Percentiles rank a stretch among this genome's conserved stretches.
These are phyloP conservation scores for Diaporthe aspalathi DNA, from an alignment of 2,329 filamentous ascomycete species.

Conservation along the genomic window DNA sequence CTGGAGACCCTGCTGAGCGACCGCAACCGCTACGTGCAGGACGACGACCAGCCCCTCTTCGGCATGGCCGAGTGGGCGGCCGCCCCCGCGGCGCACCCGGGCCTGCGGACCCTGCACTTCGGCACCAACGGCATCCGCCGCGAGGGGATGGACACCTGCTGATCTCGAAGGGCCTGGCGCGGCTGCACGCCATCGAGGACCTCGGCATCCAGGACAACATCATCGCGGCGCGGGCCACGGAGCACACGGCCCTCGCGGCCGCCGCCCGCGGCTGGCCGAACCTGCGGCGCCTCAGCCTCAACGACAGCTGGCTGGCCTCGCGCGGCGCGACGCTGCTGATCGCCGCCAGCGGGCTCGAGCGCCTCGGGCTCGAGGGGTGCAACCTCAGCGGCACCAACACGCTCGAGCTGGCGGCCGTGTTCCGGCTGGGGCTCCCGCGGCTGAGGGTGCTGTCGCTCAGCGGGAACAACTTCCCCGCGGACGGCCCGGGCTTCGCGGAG, in stretches of 20 bases:
- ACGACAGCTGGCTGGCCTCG: slow-evolving; percentile 1
- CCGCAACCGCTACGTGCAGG: not conserved
- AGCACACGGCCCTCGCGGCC: not conserved
- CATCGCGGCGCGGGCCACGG: not conserved
- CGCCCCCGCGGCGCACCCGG: slow-evolving; percentile 2
- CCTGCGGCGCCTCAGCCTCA: slow-evolving; percentile 1
- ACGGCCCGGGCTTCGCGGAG: not conserved
- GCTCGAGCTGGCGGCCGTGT: not conserved
- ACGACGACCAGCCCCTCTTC: not conserved
- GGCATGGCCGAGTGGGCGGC: slow-evolving; percentile 10
- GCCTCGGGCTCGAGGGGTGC: not conserved
- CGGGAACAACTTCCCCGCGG: not conserved
- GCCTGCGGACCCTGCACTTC: not conserved
- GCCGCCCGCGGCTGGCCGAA: not conserved
- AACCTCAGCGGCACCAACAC: not conserved
- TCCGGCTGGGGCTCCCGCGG: not conserved
- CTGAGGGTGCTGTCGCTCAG: not conserved
- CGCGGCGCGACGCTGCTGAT: slow-evolving; percentile 21
- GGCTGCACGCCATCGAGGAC: not conserved
- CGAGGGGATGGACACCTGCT: not conserved
- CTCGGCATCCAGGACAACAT: slow-evolving; percentile 2
- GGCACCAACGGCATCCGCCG: not conserved
- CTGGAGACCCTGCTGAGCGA: not conserved
- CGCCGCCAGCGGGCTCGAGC: not conserved
- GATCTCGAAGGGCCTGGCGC: not conserved